Evolutionary conservation across 1,284 basidiomycete species (phyloP), one percentile per base, ranked within the genome.

Genomic region (Tausonia pullulans): DNA sequence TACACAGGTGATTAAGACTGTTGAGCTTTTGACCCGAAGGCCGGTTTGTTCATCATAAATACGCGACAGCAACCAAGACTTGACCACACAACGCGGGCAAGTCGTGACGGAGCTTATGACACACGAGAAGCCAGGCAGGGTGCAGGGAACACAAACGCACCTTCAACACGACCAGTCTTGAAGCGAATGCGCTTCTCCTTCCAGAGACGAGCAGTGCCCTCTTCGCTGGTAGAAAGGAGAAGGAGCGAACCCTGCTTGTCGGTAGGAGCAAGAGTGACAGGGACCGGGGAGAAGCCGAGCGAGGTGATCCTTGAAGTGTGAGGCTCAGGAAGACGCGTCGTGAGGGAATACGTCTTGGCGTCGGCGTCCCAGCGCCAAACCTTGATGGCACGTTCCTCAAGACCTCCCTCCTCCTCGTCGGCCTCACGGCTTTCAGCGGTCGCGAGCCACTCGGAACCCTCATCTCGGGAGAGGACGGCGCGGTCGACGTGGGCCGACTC

Each of bases 241-340:
- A 78, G 72, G 6, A 77, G 73, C 57, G 73, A 69, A 8, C 68
- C 65, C 11, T 68, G 61, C n/a, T 62, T 52, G 11, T 63, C 58
- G 3, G 67, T 54, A 14, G 64, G 55, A 49, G 55, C 54, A 13
- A 62, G 44, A 1, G 67, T 45, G 6, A 68, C 63, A 9, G 67
- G 54, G 3, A 68, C 52, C 0, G 73, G 68, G 0, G 78, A 77
- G 69, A 98, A 98, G 5, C 81, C 78, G 60, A 94, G 72, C 1
- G 84, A 81, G 6, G 84, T 84, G 43, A 97, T 79, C 61, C 80
- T 79, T 54, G 79, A 76, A 46, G 79, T 74, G 75, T 98, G 95
- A 7, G 95, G 94, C 45, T 84, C 81, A 73, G 96, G 90, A 68
- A 98, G 85, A 65, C 93, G 85, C 8, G 93, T 96, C 75, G 94